These are phyloP conservation scores for Talaromyces ruber DNA, from an alignment of 495 filamentous ascomycete genomes.

Conservation along the genomic window DNA sequence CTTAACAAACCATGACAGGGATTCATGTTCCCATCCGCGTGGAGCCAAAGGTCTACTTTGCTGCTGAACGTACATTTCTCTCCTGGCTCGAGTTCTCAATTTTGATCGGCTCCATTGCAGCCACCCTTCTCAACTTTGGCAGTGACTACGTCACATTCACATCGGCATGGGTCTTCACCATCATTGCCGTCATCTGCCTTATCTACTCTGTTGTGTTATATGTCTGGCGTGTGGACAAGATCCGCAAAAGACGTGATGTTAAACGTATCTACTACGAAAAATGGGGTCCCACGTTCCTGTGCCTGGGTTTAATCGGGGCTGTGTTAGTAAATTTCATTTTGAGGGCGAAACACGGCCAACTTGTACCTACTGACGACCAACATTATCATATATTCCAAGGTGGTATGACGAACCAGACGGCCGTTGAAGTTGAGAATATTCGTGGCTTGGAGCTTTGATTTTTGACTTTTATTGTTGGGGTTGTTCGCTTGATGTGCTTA, in stretches of 20 bases:
- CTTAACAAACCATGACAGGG: slow-evolving; percentile 21
- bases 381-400: background rate
- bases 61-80: slow-evolving; percentile 90
- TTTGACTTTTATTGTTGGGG: background rate
- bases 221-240: slow-evolving; percentile 77
- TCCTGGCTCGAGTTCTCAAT: slow-evolving; percentile 97
- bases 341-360: slow-evolving; percentile 22
- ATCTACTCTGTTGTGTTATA: slow-evolving; percentile 77
- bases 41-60: slow-evolving; percentile 96
- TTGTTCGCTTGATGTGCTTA: background rate
- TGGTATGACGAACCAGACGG: background rate
- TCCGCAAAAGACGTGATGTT: slow-evolving; percentile 70
- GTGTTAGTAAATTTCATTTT: slow-evolving; percentile 67
- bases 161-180: slow-evolving; percentile 69
- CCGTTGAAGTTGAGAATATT: background rate
- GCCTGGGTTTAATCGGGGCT: slow-evolving; percentile 59
- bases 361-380: background rate
- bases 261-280: slow-evolving; percentile 75
- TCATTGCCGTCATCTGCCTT: slow-evolving; percentile 65
- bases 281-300: slow-evolving; percentile 78
- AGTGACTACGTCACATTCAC: slow-evolving; percentile 45
- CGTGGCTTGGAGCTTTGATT: slow-evolving; percentile 1
- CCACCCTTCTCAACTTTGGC: slow-evolving; percentile 85
- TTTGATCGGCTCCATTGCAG: slow-evolving; percentile 85
- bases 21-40: slow-evolving; percentile 95